phyloP scores from a whole-genome alignment of 2,329 filamentous ascomycete species.

The Pseudocercospora vitis region DNA sequence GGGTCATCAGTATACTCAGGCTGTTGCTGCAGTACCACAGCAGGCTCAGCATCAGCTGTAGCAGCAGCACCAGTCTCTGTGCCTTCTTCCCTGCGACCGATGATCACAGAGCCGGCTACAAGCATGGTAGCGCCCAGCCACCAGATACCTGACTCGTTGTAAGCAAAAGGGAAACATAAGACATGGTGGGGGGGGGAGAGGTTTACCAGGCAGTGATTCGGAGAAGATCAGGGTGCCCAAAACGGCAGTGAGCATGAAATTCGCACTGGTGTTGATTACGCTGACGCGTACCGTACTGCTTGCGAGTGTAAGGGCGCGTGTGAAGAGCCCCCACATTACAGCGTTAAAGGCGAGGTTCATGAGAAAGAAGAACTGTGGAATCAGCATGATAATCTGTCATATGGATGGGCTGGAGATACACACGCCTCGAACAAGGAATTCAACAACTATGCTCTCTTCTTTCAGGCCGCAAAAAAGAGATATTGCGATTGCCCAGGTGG shows the following conservation, averaged over 20 bases:
- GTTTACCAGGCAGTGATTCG: slow-evolving; percentile 61
- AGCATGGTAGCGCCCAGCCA: slow-evolving; percentile 72
- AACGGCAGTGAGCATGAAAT: slow-evolving; percentile 76
- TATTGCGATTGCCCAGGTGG: slow-evolving; percentile 52
- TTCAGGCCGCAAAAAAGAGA: slow-evolving; percentile 50
- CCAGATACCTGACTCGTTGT: slow-evolving; percentile 56
- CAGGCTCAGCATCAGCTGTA: slow-evolving; percentile 23
- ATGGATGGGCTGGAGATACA: slow-evolving; percentile 30
- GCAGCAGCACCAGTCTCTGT: slow-evolving; percentile 33
- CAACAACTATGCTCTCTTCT: slow-evolving; percentile 49
- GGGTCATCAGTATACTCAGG: slow-evolving; percentile 35
- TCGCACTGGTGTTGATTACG: slow-evolving; percentile 78
- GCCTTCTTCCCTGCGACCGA: slow-evolving; percentile 66
- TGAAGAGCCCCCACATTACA: slow-evolving; percentile 84
- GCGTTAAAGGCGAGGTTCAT: slow-evolving; percentile 75
- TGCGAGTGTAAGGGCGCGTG: slow-evolving; percentile 70
- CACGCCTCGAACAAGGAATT: slow-evolving; percentile 54
- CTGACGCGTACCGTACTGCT: slow-evolving; percentile 76
- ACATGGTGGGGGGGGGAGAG: not conserved
- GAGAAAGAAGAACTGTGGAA: slow-evolving; percentile 65
- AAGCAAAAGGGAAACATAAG: not conserved
- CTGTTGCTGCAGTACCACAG: slow-evolving; percentile 14
- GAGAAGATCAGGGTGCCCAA: slow-evolving; percentile 70
- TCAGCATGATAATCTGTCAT: not conserved
- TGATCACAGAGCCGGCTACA: slow-evolving; percentile 74